Base-by-base conservation (phyloP, 495 filamentous ascomycete genomes). In the Diplogelasinospora grovesii region DNA sequence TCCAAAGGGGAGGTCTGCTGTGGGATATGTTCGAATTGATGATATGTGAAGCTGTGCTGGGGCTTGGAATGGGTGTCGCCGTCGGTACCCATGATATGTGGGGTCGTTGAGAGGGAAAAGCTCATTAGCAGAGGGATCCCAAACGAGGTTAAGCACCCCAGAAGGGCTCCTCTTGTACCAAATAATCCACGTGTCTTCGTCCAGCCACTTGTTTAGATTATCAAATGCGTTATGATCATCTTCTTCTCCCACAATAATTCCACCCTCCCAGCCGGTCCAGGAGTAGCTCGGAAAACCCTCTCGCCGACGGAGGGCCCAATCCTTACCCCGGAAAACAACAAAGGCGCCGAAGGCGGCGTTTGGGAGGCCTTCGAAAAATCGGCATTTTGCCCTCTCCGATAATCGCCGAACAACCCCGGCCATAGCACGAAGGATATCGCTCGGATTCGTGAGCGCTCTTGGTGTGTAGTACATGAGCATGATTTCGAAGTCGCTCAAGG, bases 201-300 rank as follows among this genome's bases (percentile, higher is more conserved):
- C 16, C 2, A 48, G 39, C 37, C 44, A 52, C 3, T 39, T 11
- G 20, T 45, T 43, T 20, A 15, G 11, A 11, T 37, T 16, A 4
- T 10, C 13, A 25, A 4, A 8, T 23, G 22, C 3, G 5, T 16
- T 8, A 35, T 4, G 6, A 39, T n/a, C n/a, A n/a, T n/a, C n/a
- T n/a, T n/a, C 36, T 5, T 25, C 22, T 5, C 11, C 11, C 21
- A 22, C 18, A 10, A n/a, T 9, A 9, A 28, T 14, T 3, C 9
- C 11, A 8, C 43, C 48, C 3, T 8, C 24, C 48, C 48, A 50
- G 10, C 48, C 48, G 10, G 43, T 26, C 43, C 48, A 50, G 3
- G 48, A 50, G 14, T 46, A 50, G 31, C 43, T 50, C 26, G 48
- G 43, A 25, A 50, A 38, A 3, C 48, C 48, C n/a, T 14, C 10